Percentiles rank a stretch among this genome's conserved stretches.
phyloP scores from a whole-genome alignment of 805 yeast species.

The Lipomyces orientalis region DNA sequence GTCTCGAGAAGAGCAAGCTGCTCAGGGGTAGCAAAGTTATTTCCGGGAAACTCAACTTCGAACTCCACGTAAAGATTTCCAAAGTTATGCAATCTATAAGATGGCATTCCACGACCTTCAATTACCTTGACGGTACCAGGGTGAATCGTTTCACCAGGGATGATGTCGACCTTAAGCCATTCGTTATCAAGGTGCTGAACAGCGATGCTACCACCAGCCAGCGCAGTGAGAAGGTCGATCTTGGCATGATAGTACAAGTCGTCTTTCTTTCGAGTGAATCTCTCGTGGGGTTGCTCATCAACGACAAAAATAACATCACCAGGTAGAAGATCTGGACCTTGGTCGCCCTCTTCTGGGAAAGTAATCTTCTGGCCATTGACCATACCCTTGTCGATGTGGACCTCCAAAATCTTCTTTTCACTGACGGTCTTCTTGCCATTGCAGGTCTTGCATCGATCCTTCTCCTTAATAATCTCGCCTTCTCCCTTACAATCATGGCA shows the following conservation, averaged over 20 bases:
- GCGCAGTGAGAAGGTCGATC: conserved; percentile 89
- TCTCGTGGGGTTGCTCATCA: conserved; percentile 84
- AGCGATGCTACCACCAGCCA: conserved; percentile 93
- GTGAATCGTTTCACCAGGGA: conserved; percentile 91
- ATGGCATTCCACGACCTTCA: conserved; percentile 97
- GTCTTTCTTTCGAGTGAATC: conserved; percentile 85
- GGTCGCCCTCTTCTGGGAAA: conserved; percentile 96
- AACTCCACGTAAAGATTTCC: conserved; percentile 90
- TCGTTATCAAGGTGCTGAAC: conserved; percentile 92
- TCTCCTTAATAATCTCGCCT: conserved; percentile 85
- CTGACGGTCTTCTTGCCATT: conserved; percentile 83
- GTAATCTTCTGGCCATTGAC: conserved; percentile 87
- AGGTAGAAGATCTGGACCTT: conserved; percentile 90
- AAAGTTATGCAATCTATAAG: conserved; percentile 81
- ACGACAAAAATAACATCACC: conserved; percentile 95
- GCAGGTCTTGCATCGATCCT: conserved; percentile 87
- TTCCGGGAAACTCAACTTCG: conserved; percentile 84
- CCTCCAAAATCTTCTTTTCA: conserved; percentile 93
- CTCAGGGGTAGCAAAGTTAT: conserved; percentile 70
- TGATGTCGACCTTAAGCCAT: conserved; percentile 77
- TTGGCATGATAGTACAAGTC: conserved; percentile 85
- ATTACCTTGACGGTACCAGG: conserved; percentile 84
- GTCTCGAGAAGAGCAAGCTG: conserved; percentile 73
- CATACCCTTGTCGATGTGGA: conserved; percentile 97
- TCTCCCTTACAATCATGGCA: conserved; percentile 93